Evolutionary conservation across 768 basidiomycete genomes (phyloP).

Genomic region (Hemileccinum impolitum): DNA sequence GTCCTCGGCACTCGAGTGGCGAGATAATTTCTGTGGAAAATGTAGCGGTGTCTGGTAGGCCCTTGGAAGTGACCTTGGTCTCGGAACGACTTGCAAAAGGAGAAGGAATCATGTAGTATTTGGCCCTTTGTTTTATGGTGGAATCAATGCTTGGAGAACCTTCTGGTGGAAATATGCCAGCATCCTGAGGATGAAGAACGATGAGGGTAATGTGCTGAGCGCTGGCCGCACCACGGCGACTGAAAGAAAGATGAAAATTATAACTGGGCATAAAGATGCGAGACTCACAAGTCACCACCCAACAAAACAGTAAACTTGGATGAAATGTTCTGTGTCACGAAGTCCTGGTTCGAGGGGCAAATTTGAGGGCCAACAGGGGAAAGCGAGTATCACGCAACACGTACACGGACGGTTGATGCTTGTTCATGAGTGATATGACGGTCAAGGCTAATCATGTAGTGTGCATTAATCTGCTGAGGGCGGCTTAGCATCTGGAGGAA

Average conservation of each 20-base stretch:
- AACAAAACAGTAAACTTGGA: constrained; percentile 47
- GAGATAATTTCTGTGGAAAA: constrained; percentile 41
- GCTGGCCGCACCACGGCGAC: constrained; percentile 43
- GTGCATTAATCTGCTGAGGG: constrained; percentile 36
- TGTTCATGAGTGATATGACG: constrained; percentile 37
- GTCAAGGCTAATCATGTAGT: constrained; percentile 40
- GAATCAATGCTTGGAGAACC: constrained; percentile 14
- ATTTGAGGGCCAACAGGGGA: not conserved
- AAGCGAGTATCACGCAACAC: constrained; percentile 11
- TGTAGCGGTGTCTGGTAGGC: constrained; percentile 11
- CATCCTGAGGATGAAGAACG: constrained; percentile 17
- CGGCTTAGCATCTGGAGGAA: constrained; percentile 39
- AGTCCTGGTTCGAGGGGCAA: constrained; percentile 36
- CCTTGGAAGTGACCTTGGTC: constrained; percentile 7
- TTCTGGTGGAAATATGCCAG: constrained; percentile 13
- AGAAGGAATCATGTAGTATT: constrained; percentile 10
- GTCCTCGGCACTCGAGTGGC: constrained; percentile 41
- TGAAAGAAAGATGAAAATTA: constrained; percentile 5
- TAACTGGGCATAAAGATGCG: not conserved
- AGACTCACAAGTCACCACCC: constrained; percentile 57
- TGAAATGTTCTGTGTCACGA: constrained; percentile 45
- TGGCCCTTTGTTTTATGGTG: constrained; percentile 10
- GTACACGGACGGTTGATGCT: constrained; percentile 45
- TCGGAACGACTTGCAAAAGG: constrained; percentile 13
- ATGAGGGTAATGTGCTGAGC: constrained; percentile 14